Conservation (phyloP, 805 yeast genomes). For the Starmerella potacharoeniae region DNA sequence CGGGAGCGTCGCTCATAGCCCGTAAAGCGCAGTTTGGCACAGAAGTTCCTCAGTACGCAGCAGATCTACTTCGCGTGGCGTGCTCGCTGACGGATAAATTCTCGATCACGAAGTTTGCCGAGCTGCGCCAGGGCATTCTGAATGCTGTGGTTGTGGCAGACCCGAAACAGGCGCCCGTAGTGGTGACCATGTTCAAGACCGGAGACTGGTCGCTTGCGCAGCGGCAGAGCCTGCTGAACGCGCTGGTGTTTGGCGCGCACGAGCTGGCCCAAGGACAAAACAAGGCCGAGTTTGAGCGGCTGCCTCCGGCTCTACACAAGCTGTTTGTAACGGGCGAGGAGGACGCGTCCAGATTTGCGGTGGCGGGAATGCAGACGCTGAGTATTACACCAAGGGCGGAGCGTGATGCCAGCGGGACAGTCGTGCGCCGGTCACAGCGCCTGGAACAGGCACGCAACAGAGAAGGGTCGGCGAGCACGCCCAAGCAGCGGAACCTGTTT, state of each 20-base stretch:
- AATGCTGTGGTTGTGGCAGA: slow-evolving; percentile 51
- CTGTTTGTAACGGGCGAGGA: slow-evolving; percentile 27
- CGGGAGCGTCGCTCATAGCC: slow-evolving; percentile 50
- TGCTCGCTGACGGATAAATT: slow-evolving; percentile 46
- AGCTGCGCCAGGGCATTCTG: slow-evolving; percentile 51
- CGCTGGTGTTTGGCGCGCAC: slow-evolving; percentile 60
- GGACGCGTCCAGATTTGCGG: slow-evolving; percentile 5
- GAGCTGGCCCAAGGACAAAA: slow-evolving; percentile 58
- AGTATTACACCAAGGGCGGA: too few species aligned
- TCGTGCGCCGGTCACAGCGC: slow-evolving; percentile 4
- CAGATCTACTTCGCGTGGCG: slow-evolving; percentile 41
- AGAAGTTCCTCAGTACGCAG: slow-evolving; percentile 51
- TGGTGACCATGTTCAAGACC: slow-evolving; percentile 39
- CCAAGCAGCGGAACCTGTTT: slow-evolving; percentile 27
- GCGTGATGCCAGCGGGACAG: background rate
- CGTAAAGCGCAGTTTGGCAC: slow-evolving; percentile 49
- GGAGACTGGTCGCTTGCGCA: slow-evolving; percentile 80
- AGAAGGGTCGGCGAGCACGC: background rate
- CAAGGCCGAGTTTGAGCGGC: slow-evolving; percentile 32
- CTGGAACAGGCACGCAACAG: background rate
- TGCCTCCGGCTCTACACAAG: slow-evolving; percentile 40
- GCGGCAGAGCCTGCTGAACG: slow-evolving; percentile 54
- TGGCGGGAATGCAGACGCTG: background rate
- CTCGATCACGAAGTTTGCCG: slow-evolving; percentile 50
- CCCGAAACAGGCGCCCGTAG: slow-evolving; percentile 35